phyloP scores from a whole-genome alignment of 805 yeast genomes.

The Cyberlindnera petersonii region DNA sequence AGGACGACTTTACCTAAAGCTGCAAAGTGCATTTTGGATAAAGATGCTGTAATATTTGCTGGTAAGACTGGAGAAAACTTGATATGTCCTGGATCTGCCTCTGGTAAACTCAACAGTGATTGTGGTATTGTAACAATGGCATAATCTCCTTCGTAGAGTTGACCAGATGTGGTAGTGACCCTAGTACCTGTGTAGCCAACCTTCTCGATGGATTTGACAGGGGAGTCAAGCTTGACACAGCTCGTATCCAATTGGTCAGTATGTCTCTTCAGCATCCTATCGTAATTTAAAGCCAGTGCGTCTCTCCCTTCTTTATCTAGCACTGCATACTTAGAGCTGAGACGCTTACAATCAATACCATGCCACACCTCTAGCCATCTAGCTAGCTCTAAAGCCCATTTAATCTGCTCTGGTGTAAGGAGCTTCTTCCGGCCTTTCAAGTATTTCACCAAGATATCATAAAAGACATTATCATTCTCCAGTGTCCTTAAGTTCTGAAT shows the following conservation, averaged over 20 bases:
- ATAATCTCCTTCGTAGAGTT: constrained; percentile 43
- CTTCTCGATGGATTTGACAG: constrained; percentile 39
- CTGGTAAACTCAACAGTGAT: constrained; percentile 48
- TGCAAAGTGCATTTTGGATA: constrained; percentile 54
- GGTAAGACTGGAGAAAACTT: constrained; percentile 58
- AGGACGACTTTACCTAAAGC: constrained; percentile 69
- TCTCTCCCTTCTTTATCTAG: constrained; percentile 76
- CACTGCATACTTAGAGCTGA: constrained; percentile 64
- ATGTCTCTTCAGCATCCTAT: constrained; percentile 45
- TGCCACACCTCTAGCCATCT: constrained; percentile 74
- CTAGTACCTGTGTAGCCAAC: constrained; percentile 17
- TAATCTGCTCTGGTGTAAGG: constrained; percentile 47
- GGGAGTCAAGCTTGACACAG: constrained; percentile 38
- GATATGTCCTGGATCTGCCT: constrained; percentile 40
- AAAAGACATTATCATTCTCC: constrained; percentile 50
- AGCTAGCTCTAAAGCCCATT: constrained; percentile 48
- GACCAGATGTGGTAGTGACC: constrained; percentile 30
- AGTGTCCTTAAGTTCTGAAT: constrained; percentile 48
- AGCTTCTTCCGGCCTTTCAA: constrained; percentile 40
- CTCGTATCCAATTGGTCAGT: constrained; percentile 36
- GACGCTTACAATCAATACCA: constrained; percentile 62
- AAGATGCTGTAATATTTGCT: constrained; percentile 34
- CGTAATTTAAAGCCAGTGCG: constrained; percentile 58
- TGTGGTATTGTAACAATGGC: constrained; percentile 76
- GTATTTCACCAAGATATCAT: constrained; percentile 46